These are phyloP conservation scores for Fusarium mangiferae DNA, from an alignment of 2,329 filamentous ascomycete species.

Conservation along the genomic window DNA sequence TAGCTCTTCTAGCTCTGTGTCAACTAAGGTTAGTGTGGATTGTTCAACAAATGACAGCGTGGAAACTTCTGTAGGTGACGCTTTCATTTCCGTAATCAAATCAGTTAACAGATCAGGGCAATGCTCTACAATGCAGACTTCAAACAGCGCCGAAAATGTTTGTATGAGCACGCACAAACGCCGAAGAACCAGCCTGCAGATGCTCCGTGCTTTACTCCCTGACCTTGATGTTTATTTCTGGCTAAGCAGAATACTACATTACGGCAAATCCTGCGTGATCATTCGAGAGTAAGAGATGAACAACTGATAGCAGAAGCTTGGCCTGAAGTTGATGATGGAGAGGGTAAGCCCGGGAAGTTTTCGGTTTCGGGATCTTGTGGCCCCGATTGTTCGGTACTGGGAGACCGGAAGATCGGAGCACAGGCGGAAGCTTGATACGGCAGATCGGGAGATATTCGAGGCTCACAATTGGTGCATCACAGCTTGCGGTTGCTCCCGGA, in stretches of 20 bases:
- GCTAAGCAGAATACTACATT: slow-evolving; percentile 2
- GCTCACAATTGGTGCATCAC: slow-evolving; percentile 8
- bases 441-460: not conserved
- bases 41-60: slow-evolving; percentile 2
- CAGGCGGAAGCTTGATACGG: slow-evolving; percentile 5
- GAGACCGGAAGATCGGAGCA: slow-evolving; percentile 1
- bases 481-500: slow-evolving; percentile 9
- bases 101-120: not conserved
- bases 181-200: slow-evolving; percentile 4
- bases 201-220: slow-evolving; percentile 30
- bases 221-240: not conserved
- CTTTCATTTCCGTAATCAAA: not conserved
- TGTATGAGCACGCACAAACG: slow-evolving; percentile 19
- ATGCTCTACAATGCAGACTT: not conserved
- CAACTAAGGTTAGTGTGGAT: not conserved
- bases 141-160: slow-evolving; percentile 13
- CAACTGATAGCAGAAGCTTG: slow-evolving; percentile 21
- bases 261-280: not conserved
- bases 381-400: slow-evolving; percentile 17
- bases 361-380: slow-evolving; percentile 9
- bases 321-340: not conserved
- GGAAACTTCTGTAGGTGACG: not conserved
- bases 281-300: slow-evolving; percentile 6
- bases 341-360: not conserved
- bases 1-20: not conserved